Evolutionary conservation across 2,329 filamentous ascomycete species (phyloP), one percentile per base, ranked within the genome.

Genomic region (Gyromitra esculenta): DNA sequence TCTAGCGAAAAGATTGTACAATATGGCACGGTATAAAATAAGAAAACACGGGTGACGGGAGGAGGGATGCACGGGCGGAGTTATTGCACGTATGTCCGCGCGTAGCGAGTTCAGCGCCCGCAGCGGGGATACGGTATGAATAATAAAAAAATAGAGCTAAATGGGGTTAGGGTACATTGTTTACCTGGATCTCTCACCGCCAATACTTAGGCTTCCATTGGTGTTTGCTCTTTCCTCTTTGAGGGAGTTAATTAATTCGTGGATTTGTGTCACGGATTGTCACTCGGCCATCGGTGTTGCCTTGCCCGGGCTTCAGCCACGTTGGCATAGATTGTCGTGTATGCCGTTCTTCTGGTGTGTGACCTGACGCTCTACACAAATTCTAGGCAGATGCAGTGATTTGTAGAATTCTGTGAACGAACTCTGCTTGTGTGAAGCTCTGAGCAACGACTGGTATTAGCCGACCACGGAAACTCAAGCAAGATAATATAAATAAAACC

Each of bases 1-100:
- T 18, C 57, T 60, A 3, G n/a, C 21, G 37, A 15, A 43, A 43
- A 60, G 57, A 25, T 60, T 60, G 57, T 60, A 39, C 35, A n/a
- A 60, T 43, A 21, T 21, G 1, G 18, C 18, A 43, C 37, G 8
- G 57, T 21, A 8, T 41, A 60, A 9, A 37, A 39, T 21, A 25
- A 15, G 15, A 31, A n/a, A 18, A 13, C 18, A n/a, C n/a, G 5
- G 37, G 25, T 6, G 15, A 57, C 37, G 37, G n/a, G 65, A 15
- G 37, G 18, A 37, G 25, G 39, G 7, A 6, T n/a, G 21, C 56
- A 8, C 25, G 25, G 25, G 25, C 25, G 25, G 25, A 5, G 39
- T 59, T 68, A 57, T 48, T 48, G 4, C 25, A 31, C 25, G 25
- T 31, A 31, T 59, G 31, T 68, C 31, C 39, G 18, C 18, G 18